A percentile compares a stretch with the other conserved stretches of the same genome.
Evolutionary conservation across 495 filamentous ascomycete species (phyloP).

Genomic region (Penicillium samsonianum): DNA sequence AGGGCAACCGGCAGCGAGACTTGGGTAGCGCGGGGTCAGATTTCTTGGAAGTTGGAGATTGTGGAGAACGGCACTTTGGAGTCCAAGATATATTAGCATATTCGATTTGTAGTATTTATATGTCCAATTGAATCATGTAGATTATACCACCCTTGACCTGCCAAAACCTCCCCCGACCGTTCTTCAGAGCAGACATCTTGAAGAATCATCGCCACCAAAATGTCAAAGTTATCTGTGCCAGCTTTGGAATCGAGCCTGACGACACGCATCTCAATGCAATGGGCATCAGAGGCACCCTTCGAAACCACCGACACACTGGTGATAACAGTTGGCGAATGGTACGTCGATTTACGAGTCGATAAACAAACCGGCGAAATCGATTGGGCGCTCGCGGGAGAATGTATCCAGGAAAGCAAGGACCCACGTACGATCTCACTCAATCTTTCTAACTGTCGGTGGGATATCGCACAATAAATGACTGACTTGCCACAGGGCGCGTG

Average conservation of each 20-base stretch:
- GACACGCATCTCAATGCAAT: conserved; percentile 21
- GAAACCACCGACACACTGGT: conserved; percentile 27
- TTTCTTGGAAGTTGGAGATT: background rate
- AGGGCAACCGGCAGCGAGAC: background rate
- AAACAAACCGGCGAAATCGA: conserved; percentile 21
- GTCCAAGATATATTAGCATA: background rate
- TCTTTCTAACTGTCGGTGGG: background rate
- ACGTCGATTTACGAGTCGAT: conserved; percentile 24
- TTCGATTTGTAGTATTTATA: background rate
- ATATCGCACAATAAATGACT: background rate
- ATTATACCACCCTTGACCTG: background rate
- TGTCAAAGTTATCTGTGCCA: background rate
- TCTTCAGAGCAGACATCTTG: background rate
- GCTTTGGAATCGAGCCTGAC: background rate
- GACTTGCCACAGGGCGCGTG: background rate
- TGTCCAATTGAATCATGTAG: background rate
- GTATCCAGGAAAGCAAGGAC: background rate
- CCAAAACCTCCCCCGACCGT: background rate
- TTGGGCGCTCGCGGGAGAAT: conserved; percentile 25
- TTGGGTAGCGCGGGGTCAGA: background rate
- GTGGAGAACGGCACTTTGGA: background rate
- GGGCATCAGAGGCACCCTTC: conserved; percentile 16
- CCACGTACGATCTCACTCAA: background rate
- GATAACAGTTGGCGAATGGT: conserved; percentile 19
- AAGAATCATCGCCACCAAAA: background rate